Base-by-base conservation (phyloP, 148 eudicot species). In the Camellia lanceoleosa region DNA sequence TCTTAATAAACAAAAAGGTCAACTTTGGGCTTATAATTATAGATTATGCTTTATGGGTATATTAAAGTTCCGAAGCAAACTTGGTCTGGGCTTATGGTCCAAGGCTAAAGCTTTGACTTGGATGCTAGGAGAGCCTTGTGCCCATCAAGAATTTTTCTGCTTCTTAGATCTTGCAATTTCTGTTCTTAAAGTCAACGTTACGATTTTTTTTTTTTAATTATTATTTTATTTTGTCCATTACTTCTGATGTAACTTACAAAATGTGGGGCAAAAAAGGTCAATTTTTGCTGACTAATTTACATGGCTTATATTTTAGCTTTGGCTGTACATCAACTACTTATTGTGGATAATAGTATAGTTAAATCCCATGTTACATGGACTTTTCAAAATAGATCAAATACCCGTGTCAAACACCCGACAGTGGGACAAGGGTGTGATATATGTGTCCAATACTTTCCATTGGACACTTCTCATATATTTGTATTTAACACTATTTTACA, bases 51-150 rank as follows among this genome's bases (percentile, higher is more conserved):
- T 30, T 51, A n/a, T 64, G n/a, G 20, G 46, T 62, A 12, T 61
- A 23, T 19, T 30, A 71, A 30, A 13, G 71, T 78, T 54, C 4
- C 67, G 47, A 47, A 41, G 60, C 68, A 62, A 30, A 68, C 54
- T 20, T 68, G 2, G 49, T 61, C 41, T 43, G n/a, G 58, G 59
- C 19, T 14, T 30, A 30, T 72, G 71, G 41, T 72, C 41, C 13
- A 72, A 13, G 13, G 41, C 43, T 71, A 49, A 47, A 20, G 74
- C 30, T 41, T 74, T 58, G 51, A 74, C 65, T 74, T 41, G 77
- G 65, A 74, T 58, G 77, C 65, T 58, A 38, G 51, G 64, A 58
- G 66, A 74, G 30, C 77, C 77, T n/a, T 58, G 13, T 74, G 19
- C 47, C 7, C 46, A 55, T 73, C 5, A 8, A 56, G 3, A 73